A percentile compares a stretch with the other conserved stretches of the same genome.
These are phyloP conservation scores for Delitschia confertaspora DNA, from an alignment of 495 filamentous ascomycete genomes.

Conservation along the genomic window DNA sequence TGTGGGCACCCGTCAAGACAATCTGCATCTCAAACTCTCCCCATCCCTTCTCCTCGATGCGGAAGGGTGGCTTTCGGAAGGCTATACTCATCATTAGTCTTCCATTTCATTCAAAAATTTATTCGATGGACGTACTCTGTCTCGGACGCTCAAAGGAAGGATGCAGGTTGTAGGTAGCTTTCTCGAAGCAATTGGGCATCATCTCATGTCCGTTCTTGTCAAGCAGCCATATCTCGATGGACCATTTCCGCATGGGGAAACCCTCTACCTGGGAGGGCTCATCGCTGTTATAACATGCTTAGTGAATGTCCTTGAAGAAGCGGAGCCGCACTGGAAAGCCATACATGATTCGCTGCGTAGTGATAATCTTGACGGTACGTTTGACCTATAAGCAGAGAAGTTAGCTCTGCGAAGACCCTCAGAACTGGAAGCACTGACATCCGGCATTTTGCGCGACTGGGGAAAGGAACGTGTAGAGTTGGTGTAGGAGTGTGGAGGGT, in stretches of 20 bases:
- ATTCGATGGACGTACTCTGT: conserved; percentile 55
- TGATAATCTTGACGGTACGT: conserved; percentile 83
- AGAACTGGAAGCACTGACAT: conserved; percentile 24
- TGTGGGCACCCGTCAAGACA: conserved; percentile 68
- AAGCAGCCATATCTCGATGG: conserved; percentile 51
- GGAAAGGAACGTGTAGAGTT: too few species aligned
- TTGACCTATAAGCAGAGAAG: conserved; percentile 51
- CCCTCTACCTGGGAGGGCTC: conserved; percentile 72
- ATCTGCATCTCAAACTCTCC: conserved; percentile 98
- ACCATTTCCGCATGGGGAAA: conserved; percentile 77
- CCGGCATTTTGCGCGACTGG: conserved; percentile 31
- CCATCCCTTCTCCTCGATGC: conserved; percentile 90
- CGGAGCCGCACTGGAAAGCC: conserved; percentile 26
- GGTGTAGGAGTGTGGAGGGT: background rate
- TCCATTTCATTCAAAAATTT: background rate
- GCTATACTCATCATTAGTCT: conserved; percentile 11
- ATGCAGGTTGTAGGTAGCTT: conserved; percentile 84
- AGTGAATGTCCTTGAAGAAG: conserved; percentile 14
- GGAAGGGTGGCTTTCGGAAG: conserved; percentile 70
- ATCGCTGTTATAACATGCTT: conserved; percentile 37
- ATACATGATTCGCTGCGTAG: conserved; percentile 80
- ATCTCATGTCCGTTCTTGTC: conserved; percentile 54
- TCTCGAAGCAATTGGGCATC: conserved; percentile 77
- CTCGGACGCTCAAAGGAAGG: conserved; percentile 78
- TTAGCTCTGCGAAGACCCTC: conserved; percentile 4